Conservation (phyloP, 805 yeast genomes). For the Candida chilensis region DNA sequence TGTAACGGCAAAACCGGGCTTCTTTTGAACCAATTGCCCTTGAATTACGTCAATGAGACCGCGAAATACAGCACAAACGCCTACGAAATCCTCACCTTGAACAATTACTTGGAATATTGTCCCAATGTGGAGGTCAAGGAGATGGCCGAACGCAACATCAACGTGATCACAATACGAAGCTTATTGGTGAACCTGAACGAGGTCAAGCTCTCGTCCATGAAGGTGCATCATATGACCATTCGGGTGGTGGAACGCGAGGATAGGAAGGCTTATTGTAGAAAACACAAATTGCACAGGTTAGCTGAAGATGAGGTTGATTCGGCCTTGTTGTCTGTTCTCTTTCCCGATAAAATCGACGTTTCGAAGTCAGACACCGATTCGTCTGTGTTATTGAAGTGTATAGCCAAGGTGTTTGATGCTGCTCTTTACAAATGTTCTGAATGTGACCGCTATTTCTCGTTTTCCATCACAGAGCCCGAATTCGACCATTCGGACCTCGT, state of each 20-base stretch:
- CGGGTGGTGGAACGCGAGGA: not conserved
- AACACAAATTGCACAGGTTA: not conserved
- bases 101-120: slow-evolving; percentile 18
- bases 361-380: too few species aligned
- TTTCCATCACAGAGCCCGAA: slow-evolving; percentile 35
- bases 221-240: not conserved
- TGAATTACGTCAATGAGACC: slow-evolving; percentile 17
- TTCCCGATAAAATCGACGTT: too few species aligned
- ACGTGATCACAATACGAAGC: slow-evolving; percentile 20
- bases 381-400: too few species aligned
- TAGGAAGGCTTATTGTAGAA: not conserved
- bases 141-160: slow-evolving; percentile 6
- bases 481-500: slow-evolving; percentile 36
- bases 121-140: slow-evolving; percentile 15
- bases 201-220: slow-evolving; percentile 3
- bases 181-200: slow-evolving; percentile 11
- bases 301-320: too few species aligned
- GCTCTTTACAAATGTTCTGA: not conserved
- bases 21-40: slow-evolving; percentile 19
- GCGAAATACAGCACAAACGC: slow-evolving; percentile 2
- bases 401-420: too few species aligned
- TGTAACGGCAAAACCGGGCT: too few species aligned
- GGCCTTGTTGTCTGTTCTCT: too few species aligned
- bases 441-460: slow-evolving; percentile 1
- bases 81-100: slow-evolving; percentile 14